Evolutionary conservation across 2,329 filamentous ascomycete species (phyloP), one percentile per base, ranked within the genome.

Genomic region (Leptographium wingfieldii): DNA sequence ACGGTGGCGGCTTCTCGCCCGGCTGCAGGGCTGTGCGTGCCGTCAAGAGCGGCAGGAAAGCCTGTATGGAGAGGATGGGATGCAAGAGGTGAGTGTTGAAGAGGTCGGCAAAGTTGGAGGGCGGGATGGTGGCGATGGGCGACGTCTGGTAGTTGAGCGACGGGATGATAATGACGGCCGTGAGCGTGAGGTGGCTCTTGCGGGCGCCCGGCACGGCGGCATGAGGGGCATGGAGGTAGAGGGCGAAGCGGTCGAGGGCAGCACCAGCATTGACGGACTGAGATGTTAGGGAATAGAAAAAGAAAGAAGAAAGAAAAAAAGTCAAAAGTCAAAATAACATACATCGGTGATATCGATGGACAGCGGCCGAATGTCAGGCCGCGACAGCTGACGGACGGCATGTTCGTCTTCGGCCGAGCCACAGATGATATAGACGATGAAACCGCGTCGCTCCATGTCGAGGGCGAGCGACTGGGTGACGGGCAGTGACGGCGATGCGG

Each of bases 61-160:
- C 82, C 73, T 96, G 92, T 48, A 92, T 86, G 5, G 88, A 91
- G 58, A 95, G 81, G 65, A 97, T 90, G 1, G 92, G 92, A 60
- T 91, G 88, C 59, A 97, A 80, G 14, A 99, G 81, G 68, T 95
- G 92, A 19, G 90, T 92, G 72, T 96, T 96, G 71, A 97, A 84
- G 40, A 91, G 86, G 69, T 96, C 90, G 64, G 90, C 89, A 76
- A 95, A 94, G 67, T 83, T 86, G 35, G 89, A 88, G 0, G 90
- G 85, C 7, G 89, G 84, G 61, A 96, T 86, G 4, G 90, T 92
- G 63, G 91, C 90, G 63, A 97, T 87, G 25, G 90, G 88, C 4
- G 88, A 90, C 31, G 87, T 86, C 58, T 90, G 87, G 71, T 92
- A 95, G 68, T 87, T 84, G 29, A 87, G 78, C 29, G 86, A 88